Evolutionary conservation across 2,329 filamentous ascomycete genomes (phyloP).

Genomic region (Aspergillus latus): DNA sequence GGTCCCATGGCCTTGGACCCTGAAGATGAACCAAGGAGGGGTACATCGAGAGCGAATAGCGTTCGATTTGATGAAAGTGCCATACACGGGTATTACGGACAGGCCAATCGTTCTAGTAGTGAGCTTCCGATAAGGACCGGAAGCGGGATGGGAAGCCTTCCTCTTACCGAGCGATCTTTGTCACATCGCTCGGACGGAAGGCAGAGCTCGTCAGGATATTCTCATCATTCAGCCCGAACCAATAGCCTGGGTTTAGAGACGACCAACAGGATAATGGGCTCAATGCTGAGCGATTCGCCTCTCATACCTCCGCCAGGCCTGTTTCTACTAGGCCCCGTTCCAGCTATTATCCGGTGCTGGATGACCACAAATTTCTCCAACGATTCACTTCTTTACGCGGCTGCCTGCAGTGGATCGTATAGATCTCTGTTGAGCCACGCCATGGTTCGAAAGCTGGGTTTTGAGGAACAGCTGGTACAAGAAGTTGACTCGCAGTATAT

Average conservation of each 20-base stretch:
- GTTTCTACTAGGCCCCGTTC: conserved; percentile 82
- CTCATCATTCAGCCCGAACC: conserved; percentile 70
- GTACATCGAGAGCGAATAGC: conserved; percentile 89
- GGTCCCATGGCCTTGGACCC: conserved; percentile 80
- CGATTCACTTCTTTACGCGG: conserved; percentile 83
- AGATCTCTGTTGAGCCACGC: conserved; percentile 77
- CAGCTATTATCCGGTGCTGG: conserved; percentile 95
- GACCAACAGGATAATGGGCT: conserved; percentile 63
- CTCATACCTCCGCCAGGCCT: conserved; percentile 79
- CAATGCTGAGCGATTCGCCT: conserved; percentile 67
- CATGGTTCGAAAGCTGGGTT: conserved; percentile 71
- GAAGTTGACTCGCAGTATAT: conserved; percentile 67
- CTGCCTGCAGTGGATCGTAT: conserved; percentile 87
- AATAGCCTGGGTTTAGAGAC: conserved; percentile 82
- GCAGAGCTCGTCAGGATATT: conserved; percentile 89
- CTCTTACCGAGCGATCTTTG: conserved; percentile 83
- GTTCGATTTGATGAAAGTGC: conserved; percentile 97
- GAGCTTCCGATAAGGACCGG: conserved; percentile 78
- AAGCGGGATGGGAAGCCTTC: conserved; percentile 74
- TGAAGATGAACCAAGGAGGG: conserved; percentile 81
- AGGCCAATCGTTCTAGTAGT: conserved; percentile 76
- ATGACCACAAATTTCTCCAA: conserved; percentile 87
- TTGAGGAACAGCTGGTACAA: conserved; percentile 65
- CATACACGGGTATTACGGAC: conserved; percentile 84
- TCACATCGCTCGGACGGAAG: conserved; percentile 96